phyloP scores from a whole-genome alignment of 495 filamentous ascomycete species.

The Sabuloglossum arenarium region DNA sequence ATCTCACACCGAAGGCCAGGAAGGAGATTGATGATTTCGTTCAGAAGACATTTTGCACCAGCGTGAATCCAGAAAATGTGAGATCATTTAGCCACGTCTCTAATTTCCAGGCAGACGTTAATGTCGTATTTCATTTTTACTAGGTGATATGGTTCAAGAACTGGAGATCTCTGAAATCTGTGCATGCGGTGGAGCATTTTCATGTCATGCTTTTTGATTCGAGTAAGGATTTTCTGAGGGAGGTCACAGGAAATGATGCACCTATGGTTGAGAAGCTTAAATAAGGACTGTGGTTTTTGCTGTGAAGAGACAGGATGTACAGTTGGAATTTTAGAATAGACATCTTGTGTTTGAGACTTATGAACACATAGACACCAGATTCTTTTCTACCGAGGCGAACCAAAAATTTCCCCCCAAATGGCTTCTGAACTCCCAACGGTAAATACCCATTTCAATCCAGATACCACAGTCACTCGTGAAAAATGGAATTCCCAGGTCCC shows the following conservation, averaged over 20 bases:
- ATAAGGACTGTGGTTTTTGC: neutral
- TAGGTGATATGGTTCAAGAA: slow-evolving; percentile 83
- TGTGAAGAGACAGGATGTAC: neutral
- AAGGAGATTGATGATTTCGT: slow-evolving; percentile 49
- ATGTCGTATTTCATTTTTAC: neutral
- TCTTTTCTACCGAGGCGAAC: too few species aligned
- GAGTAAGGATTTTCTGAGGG: slow-evolving; percentile 41
- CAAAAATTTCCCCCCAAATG: too few species aligned
- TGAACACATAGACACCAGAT: too few species aligned
- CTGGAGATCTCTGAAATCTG: slow-evolving; percentile 59
- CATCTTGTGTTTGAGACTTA: too few species aligned
- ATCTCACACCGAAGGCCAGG: slow-evolving; percentile 40
- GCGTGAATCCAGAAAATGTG: slow-evolving; percentile 25
- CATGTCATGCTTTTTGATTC: slow-evolving; percentile 76
- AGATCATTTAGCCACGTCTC: slow-evolving; percentile 1
- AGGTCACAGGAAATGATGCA: slow-evolving; percentile 57
- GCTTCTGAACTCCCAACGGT: too few species aligned
- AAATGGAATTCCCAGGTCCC: neutral
- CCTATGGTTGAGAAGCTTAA: slow-evolving; percentile 23
- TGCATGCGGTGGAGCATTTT: slow-evolving; percentile 83
- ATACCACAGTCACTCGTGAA: neutral
- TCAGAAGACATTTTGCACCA: slow-evolving; percentile 31
- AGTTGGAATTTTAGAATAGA: neutral
- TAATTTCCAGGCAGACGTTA: neutral
- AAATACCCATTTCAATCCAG: too few species aligned